Evolutionary conservation across 768 basidiomycete species (phyloP).

Genomic region (Dentipellis fragilis): DNA sequence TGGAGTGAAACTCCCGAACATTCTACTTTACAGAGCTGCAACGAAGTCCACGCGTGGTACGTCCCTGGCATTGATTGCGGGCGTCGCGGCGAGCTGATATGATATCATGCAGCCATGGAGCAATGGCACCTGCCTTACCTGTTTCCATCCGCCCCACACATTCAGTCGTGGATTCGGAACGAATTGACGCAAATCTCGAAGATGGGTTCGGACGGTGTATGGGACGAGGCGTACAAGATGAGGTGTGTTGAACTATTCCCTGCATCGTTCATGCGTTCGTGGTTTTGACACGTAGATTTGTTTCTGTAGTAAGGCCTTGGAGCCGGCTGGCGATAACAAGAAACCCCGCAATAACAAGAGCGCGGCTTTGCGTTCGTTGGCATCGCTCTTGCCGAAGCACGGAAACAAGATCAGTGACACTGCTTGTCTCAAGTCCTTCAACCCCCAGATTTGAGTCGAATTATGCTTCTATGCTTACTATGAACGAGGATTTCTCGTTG

Average conservation of each 20-base stretch:
- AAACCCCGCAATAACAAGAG: not conserved
- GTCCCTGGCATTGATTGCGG: not conserved
- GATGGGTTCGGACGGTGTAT: too few species aligned
- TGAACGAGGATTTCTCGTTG: too few species aligned
- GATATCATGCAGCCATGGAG: not conserved
- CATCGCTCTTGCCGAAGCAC: not conserved
- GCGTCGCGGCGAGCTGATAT: not conserved
- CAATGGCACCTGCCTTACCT: not conserved
- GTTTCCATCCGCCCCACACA: slow-evolving; percentile 15
- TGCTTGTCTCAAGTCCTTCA: not conserved
- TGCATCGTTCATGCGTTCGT: too few species aligned
- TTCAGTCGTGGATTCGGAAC: slow-evolving; percentile 24
- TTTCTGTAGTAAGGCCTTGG: not conserved
- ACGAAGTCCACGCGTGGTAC: not conserved
- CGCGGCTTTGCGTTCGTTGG: not conserved
- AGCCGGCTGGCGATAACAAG: not conserved
- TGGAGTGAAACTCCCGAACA: not conserved
- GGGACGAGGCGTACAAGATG: too few species aligned
- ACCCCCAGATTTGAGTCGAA: not conserved
- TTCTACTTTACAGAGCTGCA: not conserved
- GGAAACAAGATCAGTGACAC: not conserved
- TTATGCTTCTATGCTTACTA: too few species aligned
- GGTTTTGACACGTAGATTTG: not conserved
- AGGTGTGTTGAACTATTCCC: too few species aligned
- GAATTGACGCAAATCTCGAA: not conserved